Base-by-base conservation (phyloP, 345 rosid species). In the Gossypium thurberi region DNA sequence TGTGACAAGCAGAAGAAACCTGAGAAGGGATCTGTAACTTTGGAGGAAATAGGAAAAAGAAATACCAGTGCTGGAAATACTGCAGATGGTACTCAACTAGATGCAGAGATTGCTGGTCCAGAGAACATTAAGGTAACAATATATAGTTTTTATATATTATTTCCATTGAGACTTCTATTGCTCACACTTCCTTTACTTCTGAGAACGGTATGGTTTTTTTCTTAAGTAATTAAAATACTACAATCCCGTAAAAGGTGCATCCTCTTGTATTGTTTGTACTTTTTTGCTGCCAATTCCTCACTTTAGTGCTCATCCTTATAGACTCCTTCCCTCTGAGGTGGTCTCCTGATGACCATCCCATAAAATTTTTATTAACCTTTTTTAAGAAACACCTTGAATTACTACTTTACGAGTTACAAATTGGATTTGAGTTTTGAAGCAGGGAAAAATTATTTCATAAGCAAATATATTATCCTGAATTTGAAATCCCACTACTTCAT, bases 41-140 rank as follows among this genome's bases (percentile, higher is more conserved):
- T 80, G 0, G 88, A 89, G 78, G 82, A 81, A 80, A 68, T 78
- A 73, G 81, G 65, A 63, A 72, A 69, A 57, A 86, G 72, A 77
- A 82, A 86, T 65, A 67, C 53, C 33, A 56, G 65, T 59, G 75
- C 43, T 50, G 79, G 69, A 72, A 85, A 82, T 67, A 76, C 68
- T 76, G 75, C 52, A 2, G 76, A 55, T 63, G 63, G 67, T 78
- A 81, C 73, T 66, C 71, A 18, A 71, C 72, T 28, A 46, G 66
- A 72, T 75, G 80, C 76, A 8, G 25, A 37, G 18, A 77, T 67
- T 78, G 77, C 81, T 78, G 84, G 69, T 21, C 55, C 6, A 48
- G 83, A 56, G 58, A 70, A 70, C 65, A 40, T 72, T 58, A 57
- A 68, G 46, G 52, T 65, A 65, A 52, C 57, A 65, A 18, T 15